Conservation (phyloP, 352 stramenopile species). For the Phytophthora foliorum region DNA sequence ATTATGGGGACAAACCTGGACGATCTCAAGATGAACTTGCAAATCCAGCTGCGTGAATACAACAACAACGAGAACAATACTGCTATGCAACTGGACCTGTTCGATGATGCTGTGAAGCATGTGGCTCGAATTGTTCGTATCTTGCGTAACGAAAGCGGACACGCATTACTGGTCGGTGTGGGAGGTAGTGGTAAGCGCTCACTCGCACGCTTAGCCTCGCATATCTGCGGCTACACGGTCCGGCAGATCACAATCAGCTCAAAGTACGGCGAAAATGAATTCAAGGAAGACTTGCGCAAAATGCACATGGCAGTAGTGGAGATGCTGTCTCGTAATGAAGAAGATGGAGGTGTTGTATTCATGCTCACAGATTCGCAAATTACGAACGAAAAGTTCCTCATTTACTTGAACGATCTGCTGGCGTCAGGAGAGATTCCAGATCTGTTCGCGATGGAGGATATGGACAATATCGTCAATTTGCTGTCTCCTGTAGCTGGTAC, state of each 20-base stretch:
- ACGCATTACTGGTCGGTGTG: conserved; percentile 95
- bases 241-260: conserved; percentile 95
- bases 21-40: conserved; percentile 91
- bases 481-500: conserved; percentile 74
- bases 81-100: conserved; percentile 97
- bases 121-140: conserved; percentile 96
- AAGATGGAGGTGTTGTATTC: conserved; percentile 93
- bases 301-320: conserved; percentile 96
- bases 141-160: conserved; percentile 87
- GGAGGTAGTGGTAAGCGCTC: conserved; percentile 96
- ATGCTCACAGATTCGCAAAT: conserved; percentile 97
- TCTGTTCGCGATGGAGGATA: conserved; percentile 95
- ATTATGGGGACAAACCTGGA: conserved; percentile 91
- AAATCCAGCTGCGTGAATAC: conserved; percentile 94
- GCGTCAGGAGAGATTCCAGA: conserved; percentile 95
- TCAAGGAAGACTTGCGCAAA: conserved; percentile 97
- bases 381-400: conserved; percentile 97
- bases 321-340: conserved; percentile 87
- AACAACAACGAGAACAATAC: conserved; percentile 97
- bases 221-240: conserved; percentile 94
- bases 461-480: conserved; percentile 94
- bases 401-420: conserved; percentile 97
- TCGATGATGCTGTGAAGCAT: conserved; percentile 97
- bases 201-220: conserved; percentile 92
- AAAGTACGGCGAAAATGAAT: conserved; percentile 96